These are phyloP conservation scores for Hyphodiscus hymeniophilus DNA, from an alignment of 495 filamentous ascomycete species.

Conservation along the genomic window DNA sequence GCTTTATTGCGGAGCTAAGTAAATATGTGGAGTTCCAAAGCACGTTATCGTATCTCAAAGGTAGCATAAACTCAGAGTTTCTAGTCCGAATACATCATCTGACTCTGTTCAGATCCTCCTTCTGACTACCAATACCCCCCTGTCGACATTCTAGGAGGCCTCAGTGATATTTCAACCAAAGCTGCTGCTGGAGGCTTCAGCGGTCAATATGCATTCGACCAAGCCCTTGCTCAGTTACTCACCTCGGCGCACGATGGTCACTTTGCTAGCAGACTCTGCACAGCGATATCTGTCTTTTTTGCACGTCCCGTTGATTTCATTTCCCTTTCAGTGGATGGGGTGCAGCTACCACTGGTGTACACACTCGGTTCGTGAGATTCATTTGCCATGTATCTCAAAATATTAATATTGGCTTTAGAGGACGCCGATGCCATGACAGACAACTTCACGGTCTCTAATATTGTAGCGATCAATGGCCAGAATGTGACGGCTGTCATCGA, in stretches of 20 bases:
- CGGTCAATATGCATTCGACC: conserved; percentile 20
- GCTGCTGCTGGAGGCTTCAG: conserved; percentile 26
- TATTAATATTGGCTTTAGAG: not conserved
- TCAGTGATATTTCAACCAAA: conserved; percentile 27
- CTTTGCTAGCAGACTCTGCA: not conserved
- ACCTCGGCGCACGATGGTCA: conserved; percentile 9
- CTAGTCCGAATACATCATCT: too few species aligned
- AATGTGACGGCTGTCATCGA: conserved; percentile 27
- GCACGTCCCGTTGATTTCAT: not conserved
- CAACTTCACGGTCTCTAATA: conserved; percentile 16
- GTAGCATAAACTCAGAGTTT: too few species aligned
- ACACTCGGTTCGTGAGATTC: not conserved
- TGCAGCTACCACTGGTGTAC: not conserved
- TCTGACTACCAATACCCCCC: conserved; percentile 27
- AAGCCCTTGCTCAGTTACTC: conserved; percentile 3
- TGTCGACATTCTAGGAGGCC: conserved; percentile 31
- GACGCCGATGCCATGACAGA: not conserved
- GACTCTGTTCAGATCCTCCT: conserved; percentile 35
- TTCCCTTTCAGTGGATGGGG: not conserved
- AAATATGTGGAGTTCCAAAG: conserved; percentile 22
- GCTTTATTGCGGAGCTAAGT: not conserved
- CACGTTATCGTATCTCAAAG: conserved; percentile 36
- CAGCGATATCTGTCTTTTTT: not conserved
- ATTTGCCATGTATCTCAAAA: conserved; percentile 6
- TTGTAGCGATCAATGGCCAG: conserved; percentile 31